These are phyloP conservation scores for Mycosphaerelloides madeirae DNA, from an alignment of 2,329 filamentous ascomycete genomes.

Conservation along the genomic window DNA sequence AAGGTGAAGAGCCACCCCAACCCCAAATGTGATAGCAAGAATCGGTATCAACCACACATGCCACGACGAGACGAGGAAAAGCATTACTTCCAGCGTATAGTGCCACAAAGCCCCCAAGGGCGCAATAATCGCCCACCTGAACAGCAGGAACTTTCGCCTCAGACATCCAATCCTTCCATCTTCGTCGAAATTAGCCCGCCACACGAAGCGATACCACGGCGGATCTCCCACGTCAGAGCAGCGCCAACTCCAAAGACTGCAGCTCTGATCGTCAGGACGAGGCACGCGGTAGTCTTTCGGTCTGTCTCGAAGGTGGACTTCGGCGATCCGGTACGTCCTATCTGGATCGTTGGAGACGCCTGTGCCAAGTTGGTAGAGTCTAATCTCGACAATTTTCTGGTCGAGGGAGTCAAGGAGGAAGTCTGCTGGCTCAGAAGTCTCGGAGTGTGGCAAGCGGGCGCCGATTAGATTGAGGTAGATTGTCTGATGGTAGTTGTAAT, in stretches of 20 bases:
- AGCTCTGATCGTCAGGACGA: constrained; percentile 5
- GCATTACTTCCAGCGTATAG: too few relatives aligned
- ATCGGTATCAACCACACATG: too few relatives aligned
- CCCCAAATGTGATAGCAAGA: background rate
- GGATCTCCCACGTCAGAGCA: constrained; percentile 14
- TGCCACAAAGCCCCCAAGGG: too few relatives aligned
- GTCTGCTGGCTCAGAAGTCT: background rate
- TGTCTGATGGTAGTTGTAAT: constrained; percentile 11
- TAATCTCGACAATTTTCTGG: constrained; percentile 6
- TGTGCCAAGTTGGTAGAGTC: background rate
- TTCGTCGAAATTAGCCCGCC: constrained; percentile 11
- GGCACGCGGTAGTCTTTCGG: constrained; percentile 4
- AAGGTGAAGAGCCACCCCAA: too few relatives aligned
- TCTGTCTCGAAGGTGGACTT: constrained; percentile 2
- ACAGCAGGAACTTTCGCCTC: background rate
- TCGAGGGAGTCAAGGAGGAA: constrained; percentile 6
- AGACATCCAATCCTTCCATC: constrained; percentile 11
- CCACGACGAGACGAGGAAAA: too few relatives aligned
- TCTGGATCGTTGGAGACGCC: constrained; percentile 2
- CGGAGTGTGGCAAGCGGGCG: background rate
- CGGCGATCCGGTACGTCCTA: background rate
- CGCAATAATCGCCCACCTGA: too few relatives aligned
- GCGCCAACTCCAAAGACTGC: constrained; percentile 12
- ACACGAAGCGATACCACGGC: constrained; percentile 14
- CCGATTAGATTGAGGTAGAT: constrained; percentile 12